Conservation (phyloP, 1,284 basidiomycete species). For the Clitocybe nebularis region DNA sequence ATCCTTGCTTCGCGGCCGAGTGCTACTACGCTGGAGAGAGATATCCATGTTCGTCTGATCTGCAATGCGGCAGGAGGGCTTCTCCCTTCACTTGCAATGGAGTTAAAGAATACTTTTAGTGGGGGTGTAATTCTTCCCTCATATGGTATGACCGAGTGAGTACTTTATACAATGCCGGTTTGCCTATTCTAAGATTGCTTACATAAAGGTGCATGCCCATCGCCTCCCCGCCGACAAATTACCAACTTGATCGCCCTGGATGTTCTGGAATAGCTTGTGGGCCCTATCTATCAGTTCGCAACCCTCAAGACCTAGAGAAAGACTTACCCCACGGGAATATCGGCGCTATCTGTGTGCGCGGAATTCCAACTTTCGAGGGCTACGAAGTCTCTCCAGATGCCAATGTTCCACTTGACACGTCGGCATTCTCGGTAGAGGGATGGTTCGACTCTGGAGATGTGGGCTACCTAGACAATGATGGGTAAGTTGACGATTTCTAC, state of each 20-base stretch:
- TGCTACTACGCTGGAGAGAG: slow-evolving; percentile 25
- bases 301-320: slow-evolving; percentile 34
- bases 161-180: slow-evolving; percentile 3
- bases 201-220: slow-evolving; percentile 46
- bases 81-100: slow-evolving; percentile 38
- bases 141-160: slow-evolving; percentile 47
- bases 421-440: slow-evolving; percentile 39
- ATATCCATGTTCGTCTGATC: slow-evolving; percentile 40
- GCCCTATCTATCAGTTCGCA: slow-evolving; percentile 43
- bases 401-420: slow-evolving; percentile 37
- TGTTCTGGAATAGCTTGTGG: slow-evolving; percentile 46
- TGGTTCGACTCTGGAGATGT: slow-evolving; percentile 65
- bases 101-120: slow-evolving; percentile 32
- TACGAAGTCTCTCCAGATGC: slow-evolving; percentile 37
- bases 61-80: slow-evolving; percentile 46
- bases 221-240: slow-evolving; percentile 38
- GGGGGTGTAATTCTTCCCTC: slow-evolving; percentile 40
- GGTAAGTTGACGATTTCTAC: slow-evolving; percentile 31
- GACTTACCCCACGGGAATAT: slow-evolving; percentile 30
- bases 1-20: slow-evolving; percentile 38
- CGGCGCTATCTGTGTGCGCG: slow-evolving; percentile 42
- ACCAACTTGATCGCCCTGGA: slow-evolving; percentile 41
- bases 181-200: not conserved
- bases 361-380: slow-evolving; percentile 41
- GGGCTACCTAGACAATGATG: slow-evolving; percentile 57